A percentile compares a stretch with the other conserved stretches of the same genome.
Evolutionary conservation across 2,329 filamentous ascomycete species (phyloP).

Genomic region (Trichoderma citrinoviride): DNA sequence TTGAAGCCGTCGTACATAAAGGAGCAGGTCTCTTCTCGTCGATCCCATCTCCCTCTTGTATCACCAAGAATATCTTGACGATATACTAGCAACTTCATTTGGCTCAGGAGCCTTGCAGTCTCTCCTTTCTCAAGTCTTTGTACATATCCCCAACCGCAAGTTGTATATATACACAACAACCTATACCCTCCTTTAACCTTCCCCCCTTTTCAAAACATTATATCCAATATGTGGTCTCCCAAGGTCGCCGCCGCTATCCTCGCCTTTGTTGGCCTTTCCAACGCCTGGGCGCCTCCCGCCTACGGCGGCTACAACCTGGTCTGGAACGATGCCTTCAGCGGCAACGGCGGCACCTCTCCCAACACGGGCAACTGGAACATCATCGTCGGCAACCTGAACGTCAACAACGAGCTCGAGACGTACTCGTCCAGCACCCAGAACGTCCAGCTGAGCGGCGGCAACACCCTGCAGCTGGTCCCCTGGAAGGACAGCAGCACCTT

Average conservation of each 20-base stretch:
- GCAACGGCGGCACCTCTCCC: conserved; percentile 36
- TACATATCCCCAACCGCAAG: conserved; percentile 14
- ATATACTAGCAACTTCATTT: conserved; percentile 8
- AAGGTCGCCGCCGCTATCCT: conserved; percentile 28
- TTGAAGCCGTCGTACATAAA: conserved; percentile 16
- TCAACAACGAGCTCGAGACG: conserved; percentile 52
- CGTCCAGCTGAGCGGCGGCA: conserved; percentile 49
- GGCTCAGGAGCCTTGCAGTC: conserved; percentile 20
- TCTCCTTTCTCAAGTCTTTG: conserved; percentile 15
- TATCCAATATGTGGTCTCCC: conserved; percentile 14
- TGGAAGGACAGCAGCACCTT: conserved; percentile 37
- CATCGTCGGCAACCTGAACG: conserved; percentile 40
- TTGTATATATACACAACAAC: conserved; percentile 11
- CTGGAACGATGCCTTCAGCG: conserved; percentile 47
- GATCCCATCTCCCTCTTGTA: not conserved
- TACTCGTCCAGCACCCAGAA: conserved; percentile 49
- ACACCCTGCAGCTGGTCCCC: conserved; percentile 52
- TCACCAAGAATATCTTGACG: conserved; percentile 20
- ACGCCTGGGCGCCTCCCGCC: conserved; percentile 38
- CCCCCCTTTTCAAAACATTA: not conserved
- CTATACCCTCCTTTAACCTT: not conserved
- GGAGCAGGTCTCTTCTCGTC: not conserved
- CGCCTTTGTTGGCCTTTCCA: conserved; percentile 33
- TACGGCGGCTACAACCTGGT: conserved; percentile 41
- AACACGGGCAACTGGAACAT: conserved; percentile 42